Conservation (phyloP, 768 basidiomycete species). For the Hemileccinum impolitum region DNA sequence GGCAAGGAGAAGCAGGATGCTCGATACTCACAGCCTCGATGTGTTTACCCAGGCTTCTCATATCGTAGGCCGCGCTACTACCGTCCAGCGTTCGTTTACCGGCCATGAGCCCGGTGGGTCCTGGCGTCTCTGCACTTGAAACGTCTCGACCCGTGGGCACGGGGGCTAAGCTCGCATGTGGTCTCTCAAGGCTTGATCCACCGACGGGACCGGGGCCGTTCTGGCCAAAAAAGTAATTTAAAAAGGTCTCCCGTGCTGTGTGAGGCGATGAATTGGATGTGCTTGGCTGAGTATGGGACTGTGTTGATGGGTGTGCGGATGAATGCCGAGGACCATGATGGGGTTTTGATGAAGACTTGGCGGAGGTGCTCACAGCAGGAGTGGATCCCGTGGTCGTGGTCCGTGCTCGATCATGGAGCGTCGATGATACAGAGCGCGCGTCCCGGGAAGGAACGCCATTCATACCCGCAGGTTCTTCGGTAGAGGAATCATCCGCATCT, state of each 20-base stretch:
- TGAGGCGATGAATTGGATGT: conserved; percentile 41
- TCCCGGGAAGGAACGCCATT: conserved; percentile 54
- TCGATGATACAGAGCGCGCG: conserved; percentile 72
- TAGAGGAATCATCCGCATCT: conserved; percentile 63
- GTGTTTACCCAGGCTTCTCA: conserved; percentile 97
- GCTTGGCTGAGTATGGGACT: conserved; percentile 33
- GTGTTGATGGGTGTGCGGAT: conserved; percentile 23
- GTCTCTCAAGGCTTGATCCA: conserved; percentile 49
- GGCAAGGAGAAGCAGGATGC: background rate
- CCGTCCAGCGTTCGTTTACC: conserved; percentile 67
- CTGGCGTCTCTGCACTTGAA: conserved; percentile 47
- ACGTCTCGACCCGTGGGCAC: conserved; percentile 63
- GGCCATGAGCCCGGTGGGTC: conserved; percentile 62
- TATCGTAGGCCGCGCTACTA: conserved; percentile 87
- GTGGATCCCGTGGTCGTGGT: conserved; percentile 40
- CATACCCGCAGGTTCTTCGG: conserved; percentile 51
- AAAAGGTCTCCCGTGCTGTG: conserved; percentile 83
- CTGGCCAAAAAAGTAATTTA: conserved; percentile 97
- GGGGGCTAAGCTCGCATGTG: conserved; percentile 26
- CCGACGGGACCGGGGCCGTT: conserved; percentile 74
- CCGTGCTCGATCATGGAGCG: conserved; percentile 71
- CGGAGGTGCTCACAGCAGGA: conserved; percentile 22
- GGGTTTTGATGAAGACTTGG: conserved; percentile 27
- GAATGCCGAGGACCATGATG: conserved; percentile 35
- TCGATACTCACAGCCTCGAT: conserved; percentile 83